phyloP scores from a whole-genome alignment of 2,329 filamentous ascomycete species.

The Fusarium sp. region DNA sequence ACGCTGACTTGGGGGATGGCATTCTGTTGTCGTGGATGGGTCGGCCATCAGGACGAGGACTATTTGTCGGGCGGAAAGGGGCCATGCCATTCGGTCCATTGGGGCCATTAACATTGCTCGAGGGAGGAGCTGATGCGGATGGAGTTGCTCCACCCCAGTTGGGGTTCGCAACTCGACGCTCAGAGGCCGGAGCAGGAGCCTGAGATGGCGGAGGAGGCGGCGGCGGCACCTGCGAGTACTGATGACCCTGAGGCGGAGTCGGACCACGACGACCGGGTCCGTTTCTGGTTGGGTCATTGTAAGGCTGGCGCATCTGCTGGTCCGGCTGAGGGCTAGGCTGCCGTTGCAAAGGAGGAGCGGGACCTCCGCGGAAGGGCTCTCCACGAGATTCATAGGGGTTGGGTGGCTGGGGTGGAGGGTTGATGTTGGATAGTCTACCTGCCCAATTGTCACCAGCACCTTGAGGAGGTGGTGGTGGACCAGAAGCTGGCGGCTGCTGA shows the following conservation, averaged over 20 bases:
- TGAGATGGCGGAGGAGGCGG: conserved; percentile 62
- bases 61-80: conserved; percentile 80
- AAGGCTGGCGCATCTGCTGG: conserved; percentile 70
- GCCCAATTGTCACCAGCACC: conserved; percentile 71
- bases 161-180: conserved; percentile 73
- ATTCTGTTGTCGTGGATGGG: conserved; percentile 87
- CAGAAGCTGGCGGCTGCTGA: conserved; percentile 65
- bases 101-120: conserved; percentile 60
- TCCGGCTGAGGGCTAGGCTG: conserved; percentile 86
- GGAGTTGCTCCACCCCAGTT: conserved; percentile 72
- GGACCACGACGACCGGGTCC: conserved; percentile 64
- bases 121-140: conserved; percentile 56
- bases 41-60: conserved; percentile 87
- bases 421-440: conserved; percentile 83
- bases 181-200: conserved; percentile 64
- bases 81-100: conserved; percentile 70
- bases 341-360: conserved; percentile 76
- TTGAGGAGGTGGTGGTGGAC: conserved; percentile 76
- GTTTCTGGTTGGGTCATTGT: conserved; percentile 63
- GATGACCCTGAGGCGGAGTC: conserved; percentile 67
- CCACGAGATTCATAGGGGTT: conserved; percentile 85
- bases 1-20: conserved; percentile 91
- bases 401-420: conserved; percentile 79
- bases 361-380: conserved; percentile 79
- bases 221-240: conserved; percentile 66